phyloP scores from a whole-genome alignment of 305 asterid genomes.

The Caryopteris hybrid region DNA sequence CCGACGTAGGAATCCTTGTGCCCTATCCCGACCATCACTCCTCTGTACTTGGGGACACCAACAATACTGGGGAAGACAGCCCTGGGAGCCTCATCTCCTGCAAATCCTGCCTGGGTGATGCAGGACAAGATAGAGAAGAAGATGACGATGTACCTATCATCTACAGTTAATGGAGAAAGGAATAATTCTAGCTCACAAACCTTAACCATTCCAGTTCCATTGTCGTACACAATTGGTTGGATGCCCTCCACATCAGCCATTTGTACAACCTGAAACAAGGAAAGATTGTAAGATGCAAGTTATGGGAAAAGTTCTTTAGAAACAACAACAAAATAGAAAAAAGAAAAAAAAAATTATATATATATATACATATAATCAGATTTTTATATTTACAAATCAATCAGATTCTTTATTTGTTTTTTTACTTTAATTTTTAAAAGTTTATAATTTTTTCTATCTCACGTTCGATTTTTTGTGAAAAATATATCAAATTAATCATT shows the following conservation, averaged over 20 bases:
- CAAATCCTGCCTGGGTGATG: conserved; percentile 25
- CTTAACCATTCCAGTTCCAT: conserved; percentile 16
- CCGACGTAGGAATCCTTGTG: neutral
- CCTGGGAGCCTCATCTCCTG: conserved; percentile 32
- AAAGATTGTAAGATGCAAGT: neutral
- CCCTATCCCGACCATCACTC: conserved; percentile 18
- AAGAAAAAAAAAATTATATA: too few species aligned
- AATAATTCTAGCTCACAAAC: neutral
- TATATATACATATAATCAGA: too few species aligned
- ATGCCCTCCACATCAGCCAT: conserved; percentile 16
- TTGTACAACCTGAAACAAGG: neutral
- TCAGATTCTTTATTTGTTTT: too few species aligned
- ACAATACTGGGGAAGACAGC: conserved; percentile 27
- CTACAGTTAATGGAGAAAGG: too few species aligned
- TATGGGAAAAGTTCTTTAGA: neutral
- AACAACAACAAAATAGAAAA: neutral
- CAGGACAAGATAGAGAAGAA: neutral
- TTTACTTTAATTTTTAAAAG: too few species aligned
- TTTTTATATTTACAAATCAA: too few species aligned
- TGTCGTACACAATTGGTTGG: conserved; percentile 17
- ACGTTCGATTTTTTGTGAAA: too few species aligned
- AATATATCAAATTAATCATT: too few species aligned
- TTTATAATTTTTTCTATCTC: too few species aligned
- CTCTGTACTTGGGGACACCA: conserved; percentile 18
- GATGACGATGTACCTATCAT: neutral